Evolutionary conservation across 371 early-diverging fungal species (phyloP).

Genomic region (Capniomyces stellatus): DNA sequence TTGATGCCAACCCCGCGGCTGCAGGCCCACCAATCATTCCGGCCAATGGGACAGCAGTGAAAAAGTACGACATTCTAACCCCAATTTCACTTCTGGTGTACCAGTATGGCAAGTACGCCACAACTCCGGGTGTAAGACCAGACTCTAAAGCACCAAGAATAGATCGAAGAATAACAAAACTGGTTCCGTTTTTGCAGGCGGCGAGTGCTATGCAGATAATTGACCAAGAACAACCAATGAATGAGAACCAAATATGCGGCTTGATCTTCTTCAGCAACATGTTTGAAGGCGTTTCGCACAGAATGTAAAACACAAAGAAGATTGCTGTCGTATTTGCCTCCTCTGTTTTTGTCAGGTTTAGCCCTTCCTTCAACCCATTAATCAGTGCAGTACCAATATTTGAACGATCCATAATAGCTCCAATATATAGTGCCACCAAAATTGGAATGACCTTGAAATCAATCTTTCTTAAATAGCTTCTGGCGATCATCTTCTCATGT

Average conservation of each 20-base stretch:
- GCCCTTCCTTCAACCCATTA: conserved; percentile 21
- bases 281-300: conserved; percentile 50
- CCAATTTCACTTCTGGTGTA: conserved; percentile 26
- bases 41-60: conserved; percentile 24
- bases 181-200: conserved; percentile 4
- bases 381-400: conserved; percentile 30
- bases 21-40: conserved; percentile 30
- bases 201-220: conserved; percentile 28
- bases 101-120: conserved; percentile 37
- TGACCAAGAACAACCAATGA: conserved; percentile 45
- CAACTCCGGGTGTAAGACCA: conserved; percentile 35
- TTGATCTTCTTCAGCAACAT: conserved; percentile 37
- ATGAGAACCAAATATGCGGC: conserved; percentile 50
- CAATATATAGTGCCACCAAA: conserved; percentile 14
- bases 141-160: conserved; percentile 49
- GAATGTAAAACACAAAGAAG: conserved; percentile 30
- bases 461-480: conserved; percentile 4
- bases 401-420: conserved; percentile 19
- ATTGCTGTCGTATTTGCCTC: conserved; percentile 27
- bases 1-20: conserved; percentile 22
- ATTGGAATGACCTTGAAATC: conserved; percentile 17
- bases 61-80: conserved; percentile 25
- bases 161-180: conserved; percentile 29
- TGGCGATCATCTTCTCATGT: conserved; percentile 5
- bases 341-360: conserved; percentile 11